A percentile compares a stretch with the other conserved stretches of the same genome.
phyloP scores from a whole-genome alignment of 2,329 filamentous ascomycete genomes.

The Scedosporium minutisporum region DNA sequence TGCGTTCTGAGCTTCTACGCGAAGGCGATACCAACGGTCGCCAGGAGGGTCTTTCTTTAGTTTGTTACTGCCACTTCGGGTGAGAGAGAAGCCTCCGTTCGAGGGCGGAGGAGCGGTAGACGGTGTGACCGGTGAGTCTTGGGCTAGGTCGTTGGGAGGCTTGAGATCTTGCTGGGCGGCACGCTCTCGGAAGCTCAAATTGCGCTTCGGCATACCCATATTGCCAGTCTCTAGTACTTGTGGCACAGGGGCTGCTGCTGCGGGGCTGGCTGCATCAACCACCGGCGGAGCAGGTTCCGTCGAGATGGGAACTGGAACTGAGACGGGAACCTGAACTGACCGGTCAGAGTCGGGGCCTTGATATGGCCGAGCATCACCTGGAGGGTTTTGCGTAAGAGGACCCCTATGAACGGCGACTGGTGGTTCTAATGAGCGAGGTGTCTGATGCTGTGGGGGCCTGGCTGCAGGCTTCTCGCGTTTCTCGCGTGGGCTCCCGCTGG shows the following conservation, averaged over 20 bases:
- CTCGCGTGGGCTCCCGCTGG: constrained; percentile 9
- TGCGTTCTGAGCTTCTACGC: constrained; percentile 31
- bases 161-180: constrained; percentile 34
- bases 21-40: constrained; percentile 36
- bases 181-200: constrained; percentile 52
- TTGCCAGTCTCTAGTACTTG: background rate
- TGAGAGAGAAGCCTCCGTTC: constrained; percentile 25
- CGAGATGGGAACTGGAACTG: background rate
- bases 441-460: constrained; percentile 1
- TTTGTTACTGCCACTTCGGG: constrained; percentile 47
- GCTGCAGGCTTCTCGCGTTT: constrained; percentile 8
- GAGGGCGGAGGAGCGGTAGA: constrained; percentile 11
- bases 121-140: background rate
- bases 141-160: constrained; percentile 18
- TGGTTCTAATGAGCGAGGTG: background rate
- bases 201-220: constrained; percentile 37
- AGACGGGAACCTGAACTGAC: background rate
- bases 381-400: constrained; percentile 21
- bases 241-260: background rate
- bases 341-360: background rate
- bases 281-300: background rate
- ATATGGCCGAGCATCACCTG: constrained; percentile 19
- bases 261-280: background rate
- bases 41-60: constrained; percentile 46
- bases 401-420: constrained; percentile 14